Conservation (phyloP, 495 filamentous ascomycete genomes). For the Terfezia boudieri region DNA sequence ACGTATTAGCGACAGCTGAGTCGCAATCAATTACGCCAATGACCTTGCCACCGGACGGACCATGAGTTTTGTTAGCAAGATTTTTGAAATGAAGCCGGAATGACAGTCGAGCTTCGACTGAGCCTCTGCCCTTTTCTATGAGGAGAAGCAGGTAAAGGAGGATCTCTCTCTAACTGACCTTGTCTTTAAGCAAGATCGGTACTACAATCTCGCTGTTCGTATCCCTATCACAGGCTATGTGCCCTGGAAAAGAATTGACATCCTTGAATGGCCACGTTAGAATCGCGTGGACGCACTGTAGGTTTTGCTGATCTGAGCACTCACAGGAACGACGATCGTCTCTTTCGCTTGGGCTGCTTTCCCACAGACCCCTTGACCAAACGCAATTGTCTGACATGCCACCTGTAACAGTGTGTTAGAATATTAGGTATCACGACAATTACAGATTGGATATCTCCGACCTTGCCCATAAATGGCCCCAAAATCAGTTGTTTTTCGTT, state of each 20-base stretch:
- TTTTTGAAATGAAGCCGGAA: background rate
- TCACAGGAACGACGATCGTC: constrained; percentile 41
- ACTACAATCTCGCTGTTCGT: constrained; percentile 82
- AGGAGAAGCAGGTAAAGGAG: constrained; percentile 1
- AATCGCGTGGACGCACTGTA: background rate
- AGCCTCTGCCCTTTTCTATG: background rate
- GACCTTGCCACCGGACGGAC: constrained; percentile 25
- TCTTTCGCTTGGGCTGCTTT: constrained; percentile 39
- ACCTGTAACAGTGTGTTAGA: constrained; percentile 27
- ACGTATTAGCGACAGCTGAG: constrained; percentile 45
- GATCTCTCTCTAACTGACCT: constrained; percentile 24
- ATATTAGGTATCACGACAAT: background rate
- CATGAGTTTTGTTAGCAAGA: background rate
- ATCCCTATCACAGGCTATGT: constrained; percentile 75
- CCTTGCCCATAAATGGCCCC: constrained; percentile 59
- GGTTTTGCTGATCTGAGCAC: background rate
- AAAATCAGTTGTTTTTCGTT: constrained; percentile 43
- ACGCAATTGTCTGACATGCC: constrained; percentile 65
- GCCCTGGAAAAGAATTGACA: constrained; percentile 56
- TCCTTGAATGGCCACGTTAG: constrained; percentile 22
- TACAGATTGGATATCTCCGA: constrained; percentile 1
- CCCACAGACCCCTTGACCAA: constrained; percentile 68
- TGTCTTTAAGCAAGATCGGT: constrained; percentile 39
- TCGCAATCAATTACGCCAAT: constrained; percentile 81
- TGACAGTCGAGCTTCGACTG: background rate